A percentile compares a stretch with the other conserved stretches of the same genome.
Conservation (phyloP, 768 basidiomycete genomes). For the Pholiota molesta region DNA sequence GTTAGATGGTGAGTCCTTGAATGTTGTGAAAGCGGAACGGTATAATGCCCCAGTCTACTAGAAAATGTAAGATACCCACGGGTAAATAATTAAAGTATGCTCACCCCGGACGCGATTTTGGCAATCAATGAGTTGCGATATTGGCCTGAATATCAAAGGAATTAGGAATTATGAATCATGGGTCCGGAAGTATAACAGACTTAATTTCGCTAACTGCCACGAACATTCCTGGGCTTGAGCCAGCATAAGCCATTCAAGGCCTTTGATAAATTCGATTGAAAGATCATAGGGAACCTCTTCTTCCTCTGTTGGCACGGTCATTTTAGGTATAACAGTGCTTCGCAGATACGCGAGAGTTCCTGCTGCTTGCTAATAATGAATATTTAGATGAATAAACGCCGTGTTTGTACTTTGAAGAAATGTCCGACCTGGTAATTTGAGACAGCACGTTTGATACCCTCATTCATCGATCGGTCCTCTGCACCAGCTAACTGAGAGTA, state of each 20-base stretch:
- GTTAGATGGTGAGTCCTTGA: constrained; percentile 46
- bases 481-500: constrained; percentile 77
- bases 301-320: constrained; percentile 47
- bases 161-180: not conserved
- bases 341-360: constrained; percentile 69
- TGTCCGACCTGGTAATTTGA: constrained; percentile 75
- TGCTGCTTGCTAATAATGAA: constrained; percentile 57
- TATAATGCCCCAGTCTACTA: constrained; percentile 68
- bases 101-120: constrained; percentile 76
- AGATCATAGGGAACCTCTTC: constrained; percentile 72
- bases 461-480: constrained; percentile 68
- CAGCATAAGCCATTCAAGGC: constrained; percentile 77
- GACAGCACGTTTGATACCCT: constrained; percentile 85
- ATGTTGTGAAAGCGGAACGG: constrained; percentile 43
- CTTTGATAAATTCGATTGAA: constrained; percentile 56
- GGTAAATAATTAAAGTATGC: constrained; percentile 9
- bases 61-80: constrained; percentile 8
- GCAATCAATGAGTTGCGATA: constrained; percentile 85
- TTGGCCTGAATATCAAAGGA: constrained; percentile 40
- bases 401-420: not conserved
- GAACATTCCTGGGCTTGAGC: constrained; percentile 97
- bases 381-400: constrained; percentile 9
- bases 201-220: constrained; percentile 90
- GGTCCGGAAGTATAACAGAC: constrained; percentile 40
- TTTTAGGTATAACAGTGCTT: constrained; percentile 53